phyloP scores from a whole-genome alignment of 1,139 yeast species.

The Saccharomycopsis crataegensis region DNA sequence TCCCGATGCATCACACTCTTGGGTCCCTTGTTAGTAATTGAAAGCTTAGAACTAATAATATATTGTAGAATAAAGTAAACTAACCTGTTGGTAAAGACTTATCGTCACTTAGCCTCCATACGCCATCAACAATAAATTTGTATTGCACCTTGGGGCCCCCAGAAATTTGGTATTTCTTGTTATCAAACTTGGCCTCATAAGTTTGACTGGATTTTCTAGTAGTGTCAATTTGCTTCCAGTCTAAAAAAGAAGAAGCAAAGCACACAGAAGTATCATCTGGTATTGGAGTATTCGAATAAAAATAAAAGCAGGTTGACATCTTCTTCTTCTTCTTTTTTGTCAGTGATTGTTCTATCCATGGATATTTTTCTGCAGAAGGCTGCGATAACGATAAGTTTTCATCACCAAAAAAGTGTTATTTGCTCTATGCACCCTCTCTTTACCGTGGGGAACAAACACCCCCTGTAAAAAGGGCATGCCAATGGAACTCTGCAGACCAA shows the following conservation, averaged over 20 bases:
- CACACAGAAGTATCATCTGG: constrained; percentile 24
- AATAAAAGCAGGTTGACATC: neutral
- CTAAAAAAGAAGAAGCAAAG: constrained; percentile 15
- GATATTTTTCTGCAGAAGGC: too few relatives aligned
- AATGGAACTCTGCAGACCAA: too few relatives aligned
- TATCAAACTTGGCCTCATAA: neutral
- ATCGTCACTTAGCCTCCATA: constrained; percentile 9
- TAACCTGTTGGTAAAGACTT: neutral
- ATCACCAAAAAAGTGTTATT: too few relatives aligned
- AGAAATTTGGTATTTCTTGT: neutral
- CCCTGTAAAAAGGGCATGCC: too few relatives aligned
- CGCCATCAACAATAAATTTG: constrained; percentile 10
- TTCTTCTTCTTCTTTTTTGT: too few relatives aligned
- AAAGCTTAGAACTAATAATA: neutral
- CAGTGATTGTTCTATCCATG: too few relatives aligned
- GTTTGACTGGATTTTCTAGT: neutral
- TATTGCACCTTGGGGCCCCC: neutral
- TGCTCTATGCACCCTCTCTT: too few relatives aligned
- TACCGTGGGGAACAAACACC: too few relatives aligned
- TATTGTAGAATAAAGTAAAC: neutral
- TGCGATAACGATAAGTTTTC: too few relatives aligned
- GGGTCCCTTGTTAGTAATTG: neutral
- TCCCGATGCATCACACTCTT: constrained; percentile 3
- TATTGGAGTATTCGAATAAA: neutral
- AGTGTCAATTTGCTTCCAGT: constrained; percentile 1